Evolutionary conservation across 108 stramenopile genomes (phyloP), one percentile per base, ranked within the genome.

Genomic region (Stephanodiscus triporus): DNA sequence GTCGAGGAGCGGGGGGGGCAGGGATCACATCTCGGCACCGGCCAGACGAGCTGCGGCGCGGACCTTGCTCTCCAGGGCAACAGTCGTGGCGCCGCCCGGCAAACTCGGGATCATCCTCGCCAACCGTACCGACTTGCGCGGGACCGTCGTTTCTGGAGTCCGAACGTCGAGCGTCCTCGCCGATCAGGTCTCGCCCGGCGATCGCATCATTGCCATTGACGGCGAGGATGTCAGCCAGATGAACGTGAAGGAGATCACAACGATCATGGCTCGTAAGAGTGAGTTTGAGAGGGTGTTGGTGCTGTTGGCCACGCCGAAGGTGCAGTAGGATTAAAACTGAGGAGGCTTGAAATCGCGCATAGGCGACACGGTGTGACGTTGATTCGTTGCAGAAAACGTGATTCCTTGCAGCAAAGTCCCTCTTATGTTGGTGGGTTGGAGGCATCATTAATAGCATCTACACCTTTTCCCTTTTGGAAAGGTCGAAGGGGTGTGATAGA

Each of bases 191-290:
- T 81, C 83, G 17, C 95, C 95, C 24, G 92, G 92, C 2, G 95
- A 95, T 75, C 78, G 95, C 9, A 95, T 95, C 50, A 81, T 92
- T 57, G 92, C 89, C 11, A 95, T 95, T 75, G 95, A 95, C 70
- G 95, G 89, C 2, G 95, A 95, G 75, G 95, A 95, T 83, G 95
- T 95, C 11, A 86, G 86, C 57, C 88, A 89, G 66, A 95, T 95
- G 92, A 91, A 89, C 27, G 92, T 93, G 17, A 82, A 85, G 42
- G 95, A 95, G 72, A 95, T 95, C 27, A 93, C 92, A 9, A 91
- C 91, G 2, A 93, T 95, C 37, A 95, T 95, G 95, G 86, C 89
- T 0, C 83, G 92, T 42, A 95, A 95, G 74, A 77, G 84, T 24
- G 95, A 95, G 45, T 95, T 89, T 67, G 92, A 95, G 48, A 76